A percentile compares a stretch with the other conserved stretches of the same genome.
phyloP scores from a whole-genome alignment of 139 green algal genomes.

The Coelastrella sp. region DNA sequence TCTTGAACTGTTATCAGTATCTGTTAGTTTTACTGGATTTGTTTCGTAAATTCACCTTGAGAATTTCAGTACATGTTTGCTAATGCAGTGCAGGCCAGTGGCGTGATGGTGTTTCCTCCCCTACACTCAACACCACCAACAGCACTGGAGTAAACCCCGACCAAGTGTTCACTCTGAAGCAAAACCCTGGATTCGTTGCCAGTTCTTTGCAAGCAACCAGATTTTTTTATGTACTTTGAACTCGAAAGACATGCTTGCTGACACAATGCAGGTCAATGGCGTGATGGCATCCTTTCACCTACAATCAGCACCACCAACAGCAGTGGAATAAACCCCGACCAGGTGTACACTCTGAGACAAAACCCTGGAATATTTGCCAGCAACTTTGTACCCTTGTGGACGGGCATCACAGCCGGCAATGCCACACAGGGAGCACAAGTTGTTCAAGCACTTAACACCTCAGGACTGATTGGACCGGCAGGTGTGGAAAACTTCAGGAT shows the following conservation, averaged over 20 bases:
- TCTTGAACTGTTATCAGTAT: too few species aligned
- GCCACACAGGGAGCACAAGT: background rate
- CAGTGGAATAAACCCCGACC: conserved; percentile 7
- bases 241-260: background rate
- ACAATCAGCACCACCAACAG: conserved; percentile 29
- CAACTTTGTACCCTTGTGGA: conserved; percentile 92
- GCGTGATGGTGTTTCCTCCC: background rate
- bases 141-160: too few species aligned
- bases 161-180: too few species aligned
- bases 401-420: conserved; percentile 40
- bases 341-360: background rate
- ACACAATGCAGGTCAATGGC: conserved; percentile 1
- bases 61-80: too few species aligned
- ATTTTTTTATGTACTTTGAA: too few species aligned
- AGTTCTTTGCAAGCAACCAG: too few species aligned
- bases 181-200: too few species aligned
- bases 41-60: too few species aligned
- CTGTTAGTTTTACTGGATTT: too few species aligned
- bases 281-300: conserved; percentile 1
- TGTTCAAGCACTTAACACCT: conserved; percentile 48
- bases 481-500: background rate
- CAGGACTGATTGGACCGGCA: conserved; percentile 56
- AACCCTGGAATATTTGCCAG: conserved; percentile 69
- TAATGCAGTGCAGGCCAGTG: background rate
- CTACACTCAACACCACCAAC: background rate